Evolutionary conservation across 371 early-diverging fungal genomes (phyloP).

Genomic region (Syncephalastrum sp.): DNA sequence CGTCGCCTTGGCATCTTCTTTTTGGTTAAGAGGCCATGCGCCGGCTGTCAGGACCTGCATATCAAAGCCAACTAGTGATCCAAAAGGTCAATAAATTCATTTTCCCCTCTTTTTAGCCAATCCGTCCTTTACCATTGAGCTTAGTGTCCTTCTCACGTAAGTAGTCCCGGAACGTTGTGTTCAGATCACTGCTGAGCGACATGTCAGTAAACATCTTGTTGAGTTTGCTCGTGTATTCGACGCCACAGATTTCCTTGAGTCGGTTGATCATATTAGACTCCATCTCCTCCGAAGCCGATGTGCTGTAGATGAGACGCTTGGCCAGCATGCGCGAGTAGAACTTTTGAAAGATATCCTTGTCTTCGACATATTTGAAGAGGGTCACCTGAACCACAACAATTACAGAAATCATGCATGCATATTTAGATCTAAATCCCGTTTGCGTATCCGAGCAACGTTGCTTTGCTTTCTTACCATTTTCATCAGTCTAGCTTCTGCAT

Average conservation of each 20-base stretch:
- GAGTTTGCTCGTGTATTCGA: conserved; percentile 87
- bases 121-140: conserved; percentile 36
- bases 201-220: conserved; percentile 92
- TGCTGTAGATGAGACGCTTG: conserved; percentile 73
- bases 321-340: conserved; percentile 79
- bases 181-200: conserved; percentile 81
- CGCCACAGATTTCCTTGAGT: conserved; percentile 77
- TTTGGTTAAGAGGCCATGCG: conserved; percentile 83
- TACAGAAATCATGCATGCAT: neutral
- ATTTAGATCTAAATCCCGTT: too few relatives aligned
- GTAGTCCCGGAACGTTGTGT: conserved; percentile 42
- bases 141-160: conserved; percentile 35
- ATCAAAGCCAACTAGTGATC: conserved; percentile 65
- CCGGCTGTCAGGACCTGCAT: conserved; percentile 84
- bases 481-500: conserved; percentile 55
- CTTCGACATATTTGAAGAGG: conserved; percentile 83
- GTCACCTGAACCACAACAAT: conserved; percentile 41
- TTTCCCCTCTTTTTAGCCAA: neutral
- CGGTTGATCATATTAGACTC: conserved; percentile 73
- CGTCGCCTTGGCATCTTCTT: conserved; percentile 46
- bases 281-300: conserved; percentile 72
- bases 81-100: neutral
- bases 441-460: neutral
- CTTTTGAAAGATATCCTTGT: conserved; percentile 90
- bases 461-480: conserved; percentile 31